Base-by-base conservation (phyloP, 176 grass and related monocot genomes). In the Puccinellia tenuiflora region DNA sequence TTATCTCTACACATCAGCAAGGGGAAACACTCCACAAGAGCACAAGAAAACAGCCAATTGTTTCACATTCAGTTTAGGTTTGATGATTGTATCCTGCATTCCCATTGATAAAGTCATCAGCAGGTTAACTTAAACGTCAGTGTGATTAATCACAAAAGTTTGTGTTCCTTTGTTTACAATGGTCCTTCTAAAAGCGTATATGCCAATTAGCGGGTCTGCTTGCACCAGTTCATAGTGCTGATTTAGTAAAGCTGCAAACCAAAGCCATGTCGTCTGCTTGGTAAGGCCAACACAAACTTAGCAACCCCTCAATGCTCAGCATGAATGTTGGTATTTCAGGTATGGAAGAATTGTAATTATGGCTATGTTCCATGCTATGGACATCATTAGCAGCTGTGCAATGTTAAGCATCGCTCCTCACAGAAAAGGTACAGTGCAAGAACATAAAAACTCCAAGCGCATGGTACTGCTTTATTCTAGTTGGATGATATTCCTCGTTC, bases 1-100 rank as follows among this genome's bases (percentile, higher is more conserved):
- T 83, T 48, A 55, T 66, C 82, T 47, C 26, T 21, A 65, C 1
- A 73, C 67, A 38, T 86, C 38, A 90, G 80, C 7, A 68, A 78
- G 74, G 14, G 26, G 59, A 51, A 55, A 33, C 2, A 1, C n/a
- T 29, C 62, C 13, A 69, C 20, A 65, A 59, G 22, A 83, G 28
- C 14, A 68, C 14, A 47, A 47, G 42, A 75, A 34, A 51, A 52
- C 76, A 73, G 22, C 37, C 51, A 1, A 62, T 76, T 35, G 37
- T 60, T 62, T 88, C 20, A 3, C 47, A 20, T 40, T 68, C 11
- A 20, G 0, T 21, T 51, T 50, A 22, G 38, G 38, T 48, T 38
- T 37, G 7, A 42, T 69, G 24, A 66, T 52, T 48, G 21, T 31
- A 79, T 63, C 7, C 3, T 63, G 6, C 3, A 31, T 45, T 50